These are phyloP conservation scores for Metarhizium humberi DNA, from an alignment of 2,329 filamentous ascomycete genomes.

Conservation along the genomic window DNA sequence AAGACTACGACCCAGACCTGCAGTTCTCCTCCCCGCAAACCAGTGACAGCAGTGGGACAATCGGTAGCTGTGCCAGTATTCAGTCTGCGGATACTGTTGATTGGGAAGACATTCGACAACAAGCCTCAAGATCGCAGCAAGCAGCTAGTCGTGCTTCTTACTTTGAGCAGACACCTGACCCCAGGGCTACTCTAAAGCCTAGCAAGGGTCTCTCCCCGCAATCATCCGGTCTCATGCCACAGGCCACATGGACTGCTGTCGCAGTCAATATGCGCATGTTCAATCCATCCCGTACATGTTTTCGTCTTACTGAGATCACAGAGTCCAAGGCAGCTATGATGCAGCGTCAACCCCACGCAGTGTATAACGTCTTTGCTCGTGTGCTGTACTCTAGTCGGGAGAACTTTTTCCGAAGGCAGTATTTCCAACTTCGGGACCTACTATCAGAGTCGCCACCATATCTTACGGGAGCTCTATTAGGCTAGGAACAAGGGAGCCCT, in stretches of 20 bases:
- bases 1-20: slow-evolving; percentile 26
- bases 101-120: slow-evolving; percentile 24
- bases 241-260: neutral
- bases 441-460: slow-evolving; percentile 50
- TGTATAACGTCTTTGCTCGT: slow-evolving; percentile 56
- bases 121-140: neutral
- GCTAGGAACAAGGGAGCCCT: slow-evolving; percentile 18
- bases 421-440: slow-evolving; percentile 55
- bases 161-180: neutral
- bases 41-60: neutral
- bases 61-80: neutral
- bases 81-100: slow-evolving; percentile 24
- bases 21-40: slow-evolving; percentile 22
- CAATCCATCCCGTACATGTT: slow-evolving; percentile 39
- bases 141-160: neutral
- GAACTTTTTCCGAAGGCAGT: slow-evolving; percentile 38
- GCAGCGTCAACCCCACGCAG: slow-evolving; percentile 24
- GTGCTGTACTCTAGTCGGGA: slow-evolving; percentile 50
- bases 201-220: neutral
- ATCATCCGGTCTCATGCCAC: neutral
- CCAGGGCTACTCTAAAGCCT: neutral
- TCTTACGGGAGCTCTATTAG: slow-evolving; percentile 18
- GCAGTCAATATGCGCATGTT: neutral
- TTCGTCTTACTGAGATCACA: slow-evolving; percentile 53
- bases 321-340: slow-evolving; percentile 28